Conservation (phyloP, 306 rosid genomes). For the Fragaria ananassa region DNA sequence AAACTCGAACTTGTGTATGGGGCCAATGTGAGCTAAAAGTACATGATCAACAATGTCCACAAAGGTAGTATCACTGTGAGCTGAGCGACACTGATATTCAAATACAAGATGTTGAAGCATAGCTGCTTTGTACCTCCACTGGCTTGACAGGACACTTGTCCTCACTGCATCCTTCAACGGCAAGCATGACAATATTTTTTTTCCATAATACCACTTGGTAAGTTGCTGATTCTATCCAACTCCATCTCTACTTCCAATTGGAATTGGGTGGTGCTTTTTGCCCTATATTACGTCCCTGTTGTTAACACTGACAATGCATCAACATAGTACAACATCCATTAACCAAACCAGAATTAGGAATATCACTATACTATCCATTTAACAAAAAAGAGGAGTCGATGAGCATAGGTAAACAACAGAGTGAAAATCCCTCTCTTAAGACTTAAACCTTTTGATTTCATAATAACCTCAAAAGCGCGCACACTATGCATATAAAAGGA, state of each 20-base stretch:
- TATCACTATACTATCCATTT: background rate
- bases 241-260: background rate
- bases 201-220: background rate
- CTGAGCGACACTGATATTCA: background rate
- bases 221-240: background rate
- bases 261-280: background rate
- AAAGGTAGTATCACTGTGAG: background rate
- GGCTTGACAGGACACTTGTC: constrained; percentile 3
- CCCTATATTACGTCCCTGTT: background rate
- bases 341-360: background rate
- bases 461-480: background rate
- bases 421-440: background rate
- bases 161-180: background rate
- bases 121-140: constrained; percentile 1
- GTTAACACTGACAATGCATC: background rate
- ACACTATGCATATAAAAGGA: background rate
- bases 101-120: background rate
- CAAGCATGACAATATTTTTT: background rate
- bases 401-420: background rate
- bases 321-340: background rate
- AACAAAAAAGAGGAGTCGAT: background rate
- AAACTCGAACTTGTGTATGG: background rate
- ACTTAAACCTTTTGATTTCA: background rate
- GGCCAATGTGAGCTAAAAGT: background rate
- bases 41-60: constrained; percentile 2